These are phyloP conservation scores for Candida ipomoeae DNA, from an alignment of 805 yeast genomes.

Conservation along the genomic window DNA sequence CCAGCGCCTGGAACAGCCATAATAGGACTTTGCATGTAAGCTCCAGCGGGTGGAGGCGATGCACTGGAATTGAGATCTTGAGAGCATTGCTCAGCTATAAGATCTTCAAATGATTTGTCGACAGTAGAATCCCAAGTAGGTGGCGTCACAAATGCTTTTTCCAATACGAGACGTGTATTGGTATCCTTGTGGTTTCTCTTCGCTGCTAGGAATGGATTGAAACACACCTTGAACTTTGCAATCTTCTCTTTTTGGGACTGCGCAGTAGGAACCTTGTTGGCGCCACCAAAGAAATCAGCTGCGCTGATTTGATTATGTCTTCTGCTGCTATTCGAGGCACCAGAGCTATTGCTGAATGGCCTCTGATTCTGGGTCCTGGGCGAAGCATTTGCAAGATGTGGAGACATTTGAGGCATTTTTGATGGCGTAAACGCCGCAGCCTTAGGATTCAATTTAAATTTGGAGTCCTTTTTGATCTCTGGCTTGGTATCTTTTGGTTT, in stretches of 20 bases:
- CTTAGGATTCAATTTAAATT: slow-evolving; percentile 66
- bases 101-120: slow-evolving; percentile 51
- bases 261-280: slow-evolving; percentile 34
- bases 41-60: slow-evolving; percentile 18
- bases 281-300: slow-evolving; percentile 41
- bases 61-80: slow-evolving; percentile 3
- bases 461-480: slow-evolving; percentile 15
- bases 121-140: slow-evolving; percentile 71
- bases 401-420: slow-evolving; percentile 23
- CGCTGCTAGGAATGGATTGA: slow-evolving; percentile 51
- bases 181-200: slow-evolving; percentile 26
- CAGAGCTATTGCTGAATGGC: slow-evolving; percentile 24
- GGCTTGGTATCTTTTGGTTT: slow-evolving; percentile 2
- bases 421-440: slow-evolving; percentile 64
- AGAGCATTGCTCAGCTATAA: slow-evolving; percentile 41
- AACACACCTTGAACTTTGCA: slow-evolving; percentile 39
- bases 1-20: slow-evolving; percentile 18
- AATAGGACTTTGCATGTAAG: slow-evolving; percentile 32
- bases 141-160: slow-evolving; percentile 64
- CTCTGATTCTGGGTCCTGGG: slow-evolving; percentile 33
- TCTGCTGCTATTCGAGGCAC: slow-evolving; percentile 18
- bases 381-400: slow-evolving; percentile 29
- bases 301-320: slow-evolving; percentile 38
- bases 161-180: slow-evolving; percentile 35
- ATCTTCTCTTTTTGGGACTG: slow-evolving; percentile 32